Conservation (phyloP, 345 rosid species). For the Erysimum cheiranthoides region DNA sequence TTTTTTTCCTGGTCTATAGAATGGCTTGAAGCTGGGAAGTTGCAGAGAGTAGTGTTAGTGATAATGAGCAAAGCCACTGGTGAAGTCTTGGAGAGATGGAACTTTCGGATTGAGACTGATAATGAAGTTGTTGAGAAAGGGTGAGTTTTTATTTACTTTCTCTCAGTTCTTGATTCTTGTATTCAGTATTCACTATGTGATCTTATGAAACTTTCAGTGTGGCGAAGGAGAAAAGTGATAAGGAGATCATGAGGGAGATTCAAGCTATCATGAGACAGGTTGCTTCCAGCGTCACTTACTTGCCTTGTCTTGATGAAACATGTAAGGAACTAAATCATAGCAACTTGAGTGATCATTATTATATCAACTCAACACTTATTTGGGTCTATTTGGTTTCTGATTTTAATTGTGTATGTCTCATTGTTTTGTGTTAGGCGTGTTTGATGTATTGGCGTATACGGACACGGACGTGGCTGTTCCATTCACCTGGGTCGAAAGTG, state of each 20-base stretch:
- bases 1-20: conserved; percentile 50
- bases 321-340: conserved; percentile 53
- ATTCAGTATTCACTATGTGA: neutral
- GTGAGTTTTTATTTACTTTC: conserved; percentile 40
- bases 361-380: neutral
- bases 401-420: neutral
- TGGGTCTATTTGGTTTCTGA: neutral
- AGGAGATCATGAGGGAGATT: conserved; percentile 95
- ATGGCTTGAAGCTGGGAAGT: conserved; percentile 90
- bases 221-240: conserved; percentile 94
- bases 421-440: conserved; percentile 63
- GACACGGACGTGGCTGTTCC: conserved; percentile 91
- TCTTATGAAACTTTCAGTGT: conserved; percentile 53
- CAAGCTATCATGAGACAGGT: conserved; percentile 96
- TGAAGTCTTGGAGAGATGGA: conserved; percentile 96
- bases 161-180: neutral
- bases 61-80: conserved; percentile 82
- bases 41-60: conserved; percentile 86
- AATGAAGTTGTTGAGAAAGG: conserved; percentile 83
- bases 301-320: conserved; percentile 96
- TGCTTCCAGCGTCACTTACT: conserved; percentile 91
- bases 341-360: neutral
- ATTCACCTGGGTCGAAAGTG: conserved; percentile 95
- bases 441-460: conserved; percentile 93
- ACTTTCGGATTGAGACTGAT: conserved; percentile 89